Base-by-base conservation (phyloP, 2,329 filamentous ascomycete genomes). In the Colletotrichum graminicola region DNA sequence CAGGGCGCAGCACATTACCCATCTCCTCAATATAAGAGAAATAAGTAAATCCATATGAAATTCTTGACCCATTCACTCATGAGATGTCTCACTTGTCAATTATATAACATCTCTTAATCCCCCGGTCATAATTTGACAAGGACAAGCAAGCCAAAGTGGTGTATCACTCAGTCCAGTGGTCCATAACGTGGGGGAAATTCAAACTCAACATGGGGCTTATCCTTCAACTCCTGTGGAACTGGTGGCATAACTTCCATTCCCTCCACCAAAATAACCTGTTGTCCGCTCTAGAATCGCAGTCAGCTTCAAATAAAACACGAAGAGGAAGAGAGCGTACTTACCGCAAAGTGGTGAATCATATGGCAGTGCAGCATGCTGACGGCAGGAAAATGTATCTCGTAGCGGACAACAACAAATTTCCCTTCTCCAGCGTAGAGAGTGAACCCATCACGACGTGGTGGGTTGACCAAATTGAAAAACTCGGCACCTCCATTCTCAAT, bases 351-450 rank as follows among this genome's bases (percentile, higher is more conserved):
- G 26, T 65, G 66, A 11, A 65, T 69, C 66, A 69, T 69, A 18
- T 69, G 66, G n/a, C 66, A 69, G n/a, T 65, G 66, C 26, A 69
- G 11, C 66, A 65, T 69, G 45, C 66, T 69, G 5, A 69, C 61
- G 8, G 61, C 61, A 1, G 61, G 61, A 21, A 65, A 69, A 1
- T 59, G 11, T 2, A 65, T 65, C 62, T 54, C n/a, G n/a, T 69
- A 69, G 12, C 66, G 66, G 4, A 69, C n/a, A 2, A 69, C 66
- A 1, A 54, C 36, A 12, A 68, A 69, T 23, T 39, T 65, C 1
- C 66, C 66, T 29, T 69, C 54, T 11, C 61, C 66, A 12, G 66
- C 45, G 4, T 52, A n/a, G 4, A 65, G 47, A 14, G 66, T 65
- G n/a, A 69, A 69, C 1, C 66, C 61, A 5, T 69, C 66, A 14